Base-by-base conservation (phyloP, 1,284 basidiomycete genomes). In the Ceratobasidium papillatum region DNA sequence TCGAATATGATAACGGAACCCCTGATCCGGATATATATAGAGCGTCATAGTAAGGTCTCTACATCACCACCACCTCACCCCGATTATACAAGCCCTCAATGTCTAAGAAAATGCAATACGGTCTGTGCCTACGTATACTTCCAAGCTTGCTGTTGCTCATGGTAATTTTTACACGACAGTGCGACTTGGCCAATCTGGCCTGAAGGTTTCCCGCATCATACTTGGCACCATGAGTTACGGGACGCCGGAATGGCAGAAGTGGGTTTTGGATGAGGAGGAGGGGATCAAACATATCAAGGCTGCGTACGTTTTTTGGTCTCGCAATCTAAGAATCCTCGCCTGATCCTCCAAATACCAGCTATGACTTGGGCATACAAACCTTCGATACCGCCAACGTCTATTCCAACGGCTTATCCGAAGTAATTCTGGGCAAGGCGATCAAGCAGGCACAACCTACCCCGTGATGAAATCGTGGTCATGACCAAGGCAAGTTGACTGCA, bases 321-420 rank as follows among this genome's bases (percentile, higher is more conserved):
- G 19, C 14, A 45, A 30, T 19, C n/a, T 12, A 49, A 61, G n/a
- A 9, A 59, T 71, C n/a, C 41, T 41, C 43, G n/a, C 56, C 4
- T 74, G 34, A 49, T 19, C 45, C 19, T 51, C 17, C n/a, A 14
- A 27, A 30, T 12, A 3, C 11, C 27, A 75, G 62, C 19, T 66
- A 75, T 47, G 75, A 75, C 43, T 36, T 75, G 4, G 75, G 75
- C 9, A 74, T 75, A 34, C 59, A 75, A 36, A 87, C 86, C 0
- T 87, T 87, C 74, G 87, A 88, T 78, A 87, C 86, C 0, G 86
- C 86, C 41, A 83, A 87, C 77, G 80, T 78, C 3, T 73, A 75
- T 32, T 58, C 64, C 27, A 74, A 64, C 62, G 84, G 84, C 41
- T 79, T 82, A 47, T 82, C 80, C 25, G 84, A 87, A 78, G 78